phyloP scores from a whole-genome alignment of 179 eudicot genomes.

The Silene coronaria region DNA sequence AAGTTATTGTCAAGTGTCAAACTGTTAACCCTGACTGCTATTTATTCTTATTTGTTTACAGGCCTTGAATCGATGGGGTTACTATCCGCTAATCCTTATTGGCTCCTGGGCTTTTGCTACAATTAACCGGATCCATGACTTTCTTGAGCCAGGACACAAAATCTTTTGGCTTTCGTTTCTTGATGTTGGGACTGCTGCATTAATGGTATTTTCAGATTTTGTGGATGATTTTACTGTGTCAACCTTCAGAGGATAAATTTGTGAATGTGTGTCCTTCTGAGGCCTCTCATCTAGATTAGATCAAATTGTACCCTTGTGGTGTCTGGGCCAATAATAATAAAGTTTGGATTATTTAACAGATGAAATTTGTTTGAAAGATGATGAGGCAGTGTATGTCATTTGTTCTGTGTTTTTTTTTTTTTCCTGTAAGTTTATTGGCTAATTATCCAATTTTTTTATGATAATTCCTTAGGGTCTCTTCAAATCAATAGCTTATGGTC shows the following conservation, averaged over 20 bases:
- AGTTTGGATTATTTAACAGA: not conserved
- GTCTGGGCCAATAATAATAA: not conserved
- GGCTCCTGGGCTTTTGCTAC: conserved; percentile 98
- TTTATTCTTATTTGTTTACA: conserved; percentile 25
- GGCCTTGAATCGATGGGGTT: conserved; percentile 96
- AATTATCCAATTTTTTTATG: conserved; percentile 7
- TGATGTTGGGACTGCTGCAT: conserved; percentile 93
- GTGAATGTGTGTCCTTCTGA: not conserved
- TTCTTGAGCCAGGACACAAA: conserved; percentile 84
- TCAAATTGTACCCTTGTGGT: not conserved
- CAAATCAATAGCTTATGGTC: conserved; percentile 95
- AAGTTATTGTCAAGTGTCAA: not conserved
- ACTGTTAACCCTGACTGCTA: conserved; percentile 2
- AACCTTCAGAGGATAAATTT: not conserved
- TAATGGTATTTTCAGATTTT: conserved; percentile 56
- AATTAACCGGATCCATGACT: conserved; percentile 85
- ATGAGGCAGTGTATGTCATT: not conserved
- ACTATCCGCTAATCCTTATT: conserved; percentile 92
- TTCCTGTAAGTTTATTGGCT: not conserved
- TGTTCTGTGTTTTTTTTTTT: not conserved
- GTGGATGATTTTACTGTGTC: conserved; percentile 5
- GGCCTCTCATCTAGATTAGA: not conserved
- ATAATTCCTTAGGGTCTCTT: conserved; percentile 62
- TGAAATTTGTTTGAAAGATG: not conserved
- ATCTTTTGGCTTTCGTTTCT: conserved; percentile 92